Evolutionary conservation across 257 asterid genomes (phyloP).

Genomic region (Solanum dulcamara): DNA sequence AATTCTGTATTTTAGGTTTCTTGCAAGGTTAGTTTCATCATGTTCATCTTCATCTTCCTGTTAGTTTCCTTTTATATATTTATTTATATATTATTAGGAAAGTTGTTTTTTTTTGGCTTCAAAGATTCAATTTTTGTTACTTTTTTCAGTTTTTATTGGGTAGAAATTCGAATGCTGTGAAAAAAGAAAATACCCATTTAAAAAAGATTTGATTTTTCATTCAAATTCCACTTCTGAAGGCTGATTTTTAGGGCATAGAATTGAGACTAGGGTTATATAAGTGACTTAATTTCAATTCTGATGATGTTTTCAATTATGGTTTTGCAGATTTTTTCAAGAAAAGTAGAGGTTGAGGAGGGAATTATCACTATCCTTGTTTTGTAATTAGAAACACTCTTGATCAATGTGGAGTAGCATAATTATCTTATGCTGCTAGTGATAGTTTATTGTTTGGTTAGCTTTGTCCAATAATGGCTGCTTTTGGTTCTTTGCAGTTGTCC

Average conservation of each 20-base stretch:
- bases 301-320: neutral
- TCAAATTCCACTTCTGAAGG: neutral
- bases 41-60: neutral
- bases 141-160: neutral
- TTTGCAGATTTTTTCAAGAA: neutral
- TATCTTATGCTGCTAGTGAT: conserved; percentile 7
- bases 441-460: neutral
- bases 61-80: neutral
- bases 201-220: neutral
- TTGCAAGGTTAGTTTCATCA: neutral
- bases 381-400: neutral
- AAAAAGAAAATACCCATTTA: neutral
- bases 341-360: conserved; percentile 17
- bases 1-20: neutral
- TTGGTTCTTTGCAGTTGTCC: conserved; percentile 65
- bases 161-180: neutral
- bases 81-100: neutral
- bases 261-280: neutral
- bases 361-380: conserved; percentile 4
- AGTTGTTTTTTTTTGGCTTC: neutral
- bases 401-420: neutral
- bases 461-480: conserved; percentile 37
- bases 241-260: neutral
- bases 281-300: neutral
- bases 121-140: neutral